Base-by-base conservation (phyloP, 192 early-diverging fungal genomes). In the Rhizophagus clarus region DNA sequence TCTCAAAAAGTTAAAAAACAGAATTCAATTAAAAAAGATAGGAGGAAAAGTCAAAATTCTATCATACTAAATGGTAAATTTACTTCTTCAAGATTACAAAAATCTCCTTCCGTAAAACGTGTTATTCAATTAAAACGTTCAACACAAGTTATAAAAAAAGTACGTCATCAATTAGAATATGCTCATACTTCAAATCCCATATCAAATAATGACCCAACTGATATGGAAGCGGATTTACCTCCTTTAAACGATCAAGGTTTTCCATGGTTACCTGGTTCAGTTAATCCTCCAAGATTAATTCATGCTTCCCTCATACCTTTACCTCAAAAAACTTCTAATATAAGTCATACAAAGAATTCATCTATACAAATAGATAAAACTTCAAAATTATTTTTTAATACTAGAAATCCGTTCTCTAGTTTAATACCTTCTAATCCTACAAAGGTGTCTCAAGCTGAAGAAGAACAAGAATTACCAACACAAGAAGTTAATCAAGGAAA, bases 241-340 rank as follows among this genome's bases (percentile, higher is more conserved):
- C 71, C 45, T 29, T 20, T 49, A 72, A 72, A 49, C 29, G 17
- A 0, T 10, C 29, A 70, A 42, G 34, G 22, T 8, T 15, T 26
- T 29, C 71, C 71, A 6, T 72, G 71, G 71, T 3, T 72, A 29
- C 71, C 71, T 17, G 47, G 71, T 45, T n/a, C 71, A 49, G 12
- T 8, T 37, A 2, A 4, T 49, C 42, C 71, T 45, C 71, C 71
- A 72, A 72, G 28, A 72, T 45, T 72, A 26, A 47, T 72, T 51
- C 71, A 72, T 72, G 71, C 71, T 26, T 56, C 71, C 1, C 45
- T 72, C 28, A 24, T 72, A 26, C 71, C 71, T 28, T 47, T 72
- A 28, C 28, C 71, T 24, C 37, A 51, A 17, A 45, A 49, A 51
- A 20, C 14, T 70, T n/a, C 29, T 70, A 34, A 29, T 34, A 40